Base-by-base conservation (phyloP, 441 rosid species). In the Populus hybrid region DNA sequence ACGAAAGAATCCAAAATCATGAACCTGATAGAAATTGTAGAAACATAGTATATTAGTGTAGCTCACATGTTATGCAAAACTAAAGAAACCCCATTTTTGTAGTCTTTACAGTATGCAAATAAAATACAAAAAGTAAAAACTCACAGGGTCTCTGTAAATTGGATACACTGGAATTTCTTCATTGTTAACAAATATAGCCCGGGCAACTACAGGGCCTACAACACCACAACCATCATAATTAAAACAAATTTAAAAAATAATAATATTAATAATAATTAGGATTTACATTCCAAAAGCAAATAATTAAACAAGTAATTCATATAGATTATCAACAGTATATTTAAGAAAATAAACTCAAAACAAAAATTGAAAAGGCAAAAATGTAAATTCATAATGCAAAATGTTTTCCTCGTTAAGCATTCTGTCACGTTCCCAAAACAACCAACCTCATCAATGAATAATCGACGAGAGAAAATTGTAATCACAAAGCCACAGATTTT, bases 1-100 rank as follows among this genome's bases (percentile, higher is more conserved):
- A 57, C 91, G 85, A 84, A 91, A 97, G 92, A 97, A 97, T 81
- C 99, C 99, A 84, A 97, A 97, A 86, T 97, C 99, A 88, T 97
- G 99, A 76, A 97, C 98, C 99, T 96, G 86, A 40, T 75, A 77
- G 53, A 67, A 72, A 42, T 38, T 42, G 53, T 12, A 42, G 53
- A 42, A 42, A 12, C 53, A 42, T 12, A 4, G 6, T 42, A 42
- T 42, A 42, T 42, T 12, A 42, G 53, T 12, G 53, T 42, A 42
- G 14, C 53, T 42, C 16, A 12, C 3, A 42, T 42, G 53, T 12
- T 3, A 42, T 11, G 53, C 16, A 42, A 42, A 42, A 42, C 18
- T 42, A 12, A 42, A 10, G 1, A 42, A 3, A 42, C 5, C 53
- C 53, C 53, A 42, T 42, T 42, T 42, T 53, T 18, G 61, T 16